A percentile compares a stretch with the other conserved stretches of the same genome.
Conservation (phyloP, 2,329 filamentous ascomycete species). For the Aspergillus sp. region DNA sequence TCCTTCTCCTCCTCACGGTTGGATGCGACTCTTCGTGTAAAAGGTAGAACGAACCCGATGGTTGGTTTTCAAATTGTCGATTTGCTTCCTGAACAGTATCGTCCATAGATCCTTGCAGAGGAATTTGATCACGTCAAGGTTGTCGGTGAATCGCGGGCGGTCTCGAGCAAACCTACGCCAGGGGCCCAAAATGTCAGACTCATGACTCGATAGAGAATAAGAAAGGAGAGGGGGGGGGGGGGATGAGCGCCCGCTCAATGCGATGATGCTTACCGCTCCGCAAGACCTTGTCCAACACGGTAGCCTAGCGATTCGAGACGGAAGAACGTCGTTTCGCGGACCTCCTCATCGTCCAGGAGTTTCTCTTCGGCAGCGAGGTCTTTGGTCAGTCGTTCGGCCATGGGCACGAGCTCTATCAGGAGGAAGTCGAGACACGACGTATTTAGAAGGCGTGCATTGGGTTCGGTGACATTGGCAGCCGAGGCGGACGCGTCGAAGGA, state of each 20-base stretch:
- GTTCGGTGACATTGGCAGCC: slow-evolving; percentile 70
- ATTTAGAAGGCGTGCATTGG: slow-evolving; percentile 72
- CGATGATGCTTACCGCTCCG: slow-evolving; percentile 66
- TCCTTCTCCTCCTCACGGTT: neutral
- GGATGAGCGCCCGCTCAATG: neutral
- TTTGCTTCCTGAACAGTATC: slow-evolving; percentile 90
- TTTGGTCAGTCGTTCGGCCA: slow-evolving; percentile 81
- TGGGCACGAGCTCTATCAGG: slow-evolving; percentile 92
- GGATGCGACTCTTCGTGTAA: neutral
- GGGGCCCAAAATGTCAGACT: neutral
- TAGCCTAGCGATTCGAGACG: slow-evolving; percentile 83
- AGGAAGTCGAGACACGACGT: slow-evolving; percentile 90
- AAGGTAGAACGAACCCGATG: slow-evolving; percentile 65
- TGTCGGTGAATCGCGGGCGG: slow-evolving; percentile 83
- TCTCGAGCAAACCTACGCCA: slow-evolving; percentile 51
- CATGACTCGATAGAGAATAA: neutral
- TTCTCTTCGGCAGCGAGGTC: slow-evolving; percentile 53
- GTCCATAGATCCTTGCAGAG: slow-evolving; percentile 98
- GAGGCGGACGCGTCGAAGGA: slow-evolving; percentile 71
- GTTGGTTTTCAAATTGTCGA: slow-evolving; percentile 98
- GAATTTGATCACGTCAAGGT: slow-evolving; percentile 96
- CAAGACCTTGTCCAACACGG: slow-evolving; percentile 85
- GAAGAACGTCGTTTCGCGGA: slow-evolving; percentile 80
- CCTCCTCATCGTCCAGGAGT: slow-evolving; percentile 61
- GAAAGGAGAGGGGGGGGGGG: neutral